Evolutionary conservation across 345 rosid species (phyloP).

Genomic region (Eucalyptus rudis): DNA sequence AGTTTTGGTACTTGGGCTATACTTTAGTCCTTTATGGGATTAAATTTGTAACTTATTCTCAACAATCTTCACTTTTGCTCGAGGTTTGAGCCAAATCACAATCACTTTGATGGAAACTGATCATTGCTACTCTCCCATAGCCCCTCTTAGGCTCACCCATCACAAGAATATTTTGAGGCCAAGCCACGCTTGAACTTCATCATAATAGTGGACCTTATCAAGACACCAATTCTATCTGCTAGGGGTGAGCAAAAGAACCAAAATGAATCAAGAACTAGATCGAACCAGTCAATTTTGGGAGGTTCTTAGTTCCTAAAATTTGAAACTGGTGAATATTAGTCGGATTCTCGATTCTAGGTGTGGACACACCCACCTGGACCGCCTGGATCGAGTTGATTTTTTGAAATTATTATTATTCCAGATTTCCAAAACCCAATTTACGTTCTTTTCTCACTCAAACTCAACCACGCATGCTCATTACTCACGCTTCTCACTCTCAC

Average conservation of each 20-base stretch:
- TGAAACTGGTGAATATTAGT: accelerated
- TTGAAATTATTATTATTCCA: too few relatives aligned
- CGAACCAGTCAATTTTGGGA: not conserved
- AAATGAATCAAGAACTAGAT: not conserved
- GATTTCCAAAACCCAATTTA: not conserved
- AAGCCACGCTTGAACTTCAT: not conserved
- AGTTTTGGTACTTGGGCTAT: too few relatives aligned
- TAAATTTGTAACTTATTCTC: not conserved
- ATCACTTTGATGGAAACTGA: not conserved
- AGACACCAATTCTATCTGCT: too few relatives aligned
- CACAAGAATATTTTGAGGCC: not conserved
- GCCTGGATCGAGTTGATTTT: accelerated
- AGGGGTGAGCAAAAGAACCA: not conserved
- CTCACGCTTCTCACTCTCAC: not conserved
- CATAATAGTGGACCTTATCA: not conserved
- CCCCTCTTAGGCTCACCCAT: not conserved
- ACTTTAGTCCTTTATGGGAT: too few relatives aligned
- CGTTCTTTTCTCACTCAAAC: not conserved
- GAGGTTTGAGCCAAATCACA: not conserved
- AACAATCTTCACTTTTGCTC: not conserved
- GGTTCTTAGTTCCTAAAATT: not conserved
- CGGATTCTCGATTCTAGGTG: accelerated
- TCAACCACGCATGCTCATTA: not conserved
- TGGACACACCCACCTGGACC: not conserved
- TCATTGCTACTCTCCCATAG: not conserved